Evolutionary conservation across 1,284 basidiomycete species (phyloP).

Genomic region (Melampsora occidentalis): DNA sequence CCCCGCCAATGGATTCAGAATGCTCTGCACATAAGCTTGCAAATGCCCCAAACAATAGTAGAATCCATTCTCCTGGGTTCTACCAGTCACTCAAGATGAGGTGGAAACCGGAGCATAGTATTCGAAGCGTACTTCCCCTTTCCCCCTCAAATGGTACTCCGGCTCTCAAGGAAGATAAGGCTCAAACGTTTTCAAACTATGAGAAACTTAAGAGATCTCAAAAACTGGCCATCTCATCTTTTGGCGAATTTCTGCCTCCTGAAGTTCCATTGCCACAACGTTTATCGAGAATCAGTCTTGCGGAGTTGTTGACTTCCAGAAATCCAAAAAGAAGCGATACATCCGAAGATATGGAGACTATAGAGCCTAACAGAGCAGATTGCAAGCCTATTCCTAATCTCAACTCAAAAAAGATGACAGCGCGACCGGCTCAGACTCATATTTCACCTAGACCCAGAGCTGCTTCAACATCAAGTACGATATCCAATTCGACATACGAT

Average conservation of each 20-base stretch:
- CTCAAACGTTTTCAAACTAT: constrained; percentile 7
- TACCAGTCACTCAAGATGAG: constrained; percentile 40
- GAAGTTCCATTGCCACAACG: background rate
- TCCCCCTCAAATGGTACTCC: background rate
- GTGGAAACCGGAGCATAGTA: constrained; percentile 21
- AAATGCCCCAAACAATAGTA: constrained; percentile 7
- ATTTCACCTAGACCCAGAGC: background rate
- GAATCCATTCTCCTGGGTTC: constrained; percentile 36
- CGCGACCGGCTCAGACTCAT: background rate
- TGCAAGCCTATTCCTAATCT: background rate
- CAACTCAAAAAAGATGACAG: background rate
- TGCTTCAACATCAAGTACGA: background rate
- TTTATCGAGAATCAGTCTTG: background rate
- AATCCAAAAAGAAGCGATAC: background rate
- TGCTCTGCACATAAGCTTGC: background rate
- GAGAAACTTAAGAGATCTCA: background rate
- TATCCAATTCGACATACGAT: background rate
- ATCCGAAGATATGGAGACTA: background rate
- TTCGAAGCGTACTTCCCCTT: background rate
- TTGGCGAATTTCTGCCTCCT: background rate
- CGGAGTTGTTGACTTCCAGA: background rate
- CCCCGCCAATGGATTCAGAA: background rate
- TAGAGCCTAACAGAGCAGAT: background rate
- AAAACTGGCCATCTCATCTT: background rate
- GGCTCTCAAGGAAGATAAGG: background rate